Percentiles rank a stretch among this genome's conserved stretches.
Conservation (phyloP, 306 rosid genomes). For the Oemleria cerasiformis region DNA sequence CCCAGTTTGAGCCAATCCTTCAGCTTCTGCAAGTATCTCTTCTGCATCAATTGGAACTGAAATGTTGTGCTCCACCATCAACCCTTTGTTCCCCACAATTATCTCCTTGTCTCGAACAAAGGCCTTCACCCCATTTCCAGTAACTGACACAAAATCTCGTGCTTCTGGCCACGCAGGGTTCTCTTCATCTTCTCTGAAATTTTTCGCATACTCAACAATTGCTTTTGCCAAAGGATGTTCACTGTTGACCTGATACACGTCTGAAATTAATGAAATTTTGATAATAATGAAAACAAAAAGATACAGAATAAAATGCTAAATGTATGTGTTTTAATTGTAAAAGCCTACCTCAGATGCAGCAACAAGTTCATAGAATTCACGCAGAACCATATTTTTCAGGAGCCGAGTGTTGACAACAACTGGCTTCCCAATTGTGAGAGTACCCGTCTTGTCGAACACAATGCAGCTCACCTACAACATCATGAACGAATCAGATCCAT, state of each 20-base stretch:
- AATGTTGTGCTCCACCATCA: constrained; percentile 48
- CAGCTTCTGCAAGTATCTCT: constrained; percentile 54
- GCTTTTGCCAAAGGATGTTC: constrained; percentile 83
- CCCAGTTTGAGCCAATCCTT: constrained; percentile 63
- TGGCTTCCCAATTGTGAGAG: constrained; percentile 73
- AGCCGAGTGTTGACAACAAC: constrained; percentile 55
- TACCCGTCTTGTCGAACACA: constrained; percentile 75
- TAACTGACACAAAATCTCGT: constrained; percentile 43
- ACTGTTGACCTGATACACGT: constrained; percentile 50
- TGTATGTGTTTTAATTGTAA: not conserved
- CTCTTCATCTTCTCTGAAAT: constrained; percentile 43
- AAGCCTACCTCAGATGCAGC: constrained; percentile 62
- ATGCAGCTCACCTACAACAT: constrained; percentile 58
- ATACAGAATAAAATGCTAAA: not conserved
- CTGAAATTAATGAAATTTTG: not conserved
- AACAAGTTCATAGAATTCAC: constrained; percentile 48
- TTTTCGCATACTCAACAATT: constrained; percentile 64
- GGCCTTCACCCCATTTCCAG: constrained; percentile 70
- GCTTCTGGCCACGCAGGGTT: constrained; percentile 55
- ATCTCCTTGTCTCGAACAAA: constrained; percentile 47
- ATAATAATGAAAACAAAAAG: not conserved
- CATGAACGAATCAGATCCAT: not conserved
- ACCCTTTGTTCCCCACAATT: constrained; percentile 58
- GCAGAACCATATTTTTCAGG: constrained; percentile 37
- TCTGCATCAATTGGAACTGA: constrained; percentile 42